Conservation (phyloP, 495 filamentous ascomycete species). For the Darksidea phi region DNA sequence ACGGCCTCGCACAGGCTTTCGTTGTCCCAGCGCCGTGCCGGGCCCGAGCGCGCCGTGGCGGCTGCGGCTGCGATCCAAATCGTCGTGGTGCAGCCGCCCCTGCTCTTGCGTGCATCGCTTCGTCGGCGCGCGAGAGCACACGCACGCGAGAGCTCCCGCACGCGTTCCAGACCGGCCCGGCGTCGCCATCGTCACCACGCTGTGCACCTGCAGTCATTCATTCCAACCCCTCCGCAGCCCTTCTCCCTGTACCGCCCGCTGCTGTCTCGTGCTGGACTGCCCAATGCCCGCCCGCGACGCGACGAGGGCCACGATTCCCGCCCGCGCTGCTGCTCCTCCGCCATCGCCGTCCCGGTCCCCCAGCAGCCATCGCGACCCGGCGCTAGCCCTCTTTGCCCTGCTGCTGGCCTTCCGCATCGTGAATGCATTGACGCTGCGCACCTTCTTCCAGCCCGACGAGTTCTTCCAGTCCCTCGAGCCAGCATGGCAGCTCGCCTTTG, state of each 20-base stretch:
- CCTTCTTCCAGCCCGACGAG: constrained; percentile 99
- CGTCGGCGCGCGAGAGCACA: neutral
- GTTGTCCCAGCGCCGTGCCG: constrained; percentile 17
- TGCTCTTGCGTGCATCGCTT: constrained; percentile 6
- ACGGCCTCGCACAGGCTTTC: constrained; percentile 2
- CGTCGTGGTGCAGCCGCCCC: constrained; percentile 24
- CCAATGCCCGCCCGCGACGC: constrained; percentile 28
- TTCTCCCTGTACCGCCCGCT: neutral
- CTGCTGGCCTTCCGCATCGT: constrained; percentile 76
- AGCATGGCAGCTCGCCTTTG: constrained; percentile 89
- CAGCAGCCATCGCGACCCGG: constrained; percentile 10
- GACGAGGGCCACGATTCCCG: constrained; percentile 27
- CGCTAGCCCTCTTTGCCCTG: constrained; percentile 31
- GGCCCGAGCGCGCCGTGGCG: constrained; percentile 16
- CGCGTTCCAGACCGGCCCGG: constrained; percentile 16
- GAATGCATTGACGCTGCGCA: constrained; percentile 79
- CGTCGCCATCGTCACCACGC: constrained; percentile 7
- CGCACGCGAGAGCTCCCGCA: neutral
- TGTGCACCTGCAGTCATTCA: neutral
- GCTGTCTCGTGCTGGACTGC: constrained; percentile 17
- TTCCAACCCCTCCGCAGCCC: neutral
- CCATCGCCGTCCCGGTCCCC: neutral
- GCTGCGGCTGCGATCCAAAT: neutral
- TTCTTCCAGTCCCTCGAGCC: constrained; percentile 96
- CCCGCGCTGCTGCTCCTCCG: constrained; percentile 8